Conservation (phyloP, 208 protist species). For the Histomonas meleagridis region DNA sequence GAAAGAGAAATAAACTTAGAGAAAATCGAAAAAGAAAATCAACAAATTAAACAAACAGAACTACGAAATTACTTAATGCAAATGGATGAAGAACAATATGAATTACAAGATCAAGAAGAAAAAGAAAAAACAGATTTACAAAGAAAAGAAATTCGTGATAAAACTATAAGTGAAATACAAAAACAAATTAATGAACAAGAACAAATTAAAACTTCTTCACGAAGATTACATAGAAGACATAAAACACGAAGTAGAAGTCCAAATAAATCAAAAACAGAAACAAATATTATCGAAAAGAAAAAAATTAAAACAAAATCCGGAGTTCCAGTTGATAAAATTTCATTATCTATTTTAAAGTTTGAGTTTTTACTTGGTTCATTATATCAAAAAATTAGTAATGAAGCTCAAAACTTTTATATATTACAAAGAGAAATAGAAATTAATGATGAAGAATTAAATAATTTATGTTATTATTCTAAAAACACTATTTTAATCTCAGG, state of each 20-base stretch:
- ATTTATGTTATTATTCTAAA: too few relatives aligned
- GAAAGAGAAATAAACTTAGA: background rate
- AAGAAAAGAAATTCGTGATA: slow-evolving; percentile 12
- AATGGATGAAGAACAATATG: slow-evolving; percentile 17
- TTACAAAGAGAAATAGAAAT: too few relatives aligned
- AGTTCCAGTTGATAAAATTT: background rate
- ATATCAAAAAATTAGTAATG: too few relatives aligned
- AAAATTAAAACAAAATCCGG: background rate
- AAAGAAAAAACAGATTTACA: background rate
- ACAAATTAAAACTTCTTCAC: background rate
- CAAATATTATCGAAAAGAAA: background rate
- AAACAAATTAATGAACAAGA: background rate
- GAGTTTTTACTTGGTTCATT: slow-evolving; percentile 1
- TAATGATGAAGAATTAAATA: too few relatives aligned
- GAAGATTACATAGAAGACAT: background rate
- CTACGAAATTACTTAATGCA: background rate
- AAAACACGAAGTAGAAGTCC: background rate
- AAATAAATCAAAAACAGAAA: background rate
- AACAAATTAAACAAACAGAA: background rate
- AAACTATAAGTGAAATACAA: background rate
- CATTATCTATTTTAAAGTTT: background rate
- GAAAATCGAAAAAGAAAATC: background rate
- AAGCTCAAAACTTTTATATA: too few relatives aligned
- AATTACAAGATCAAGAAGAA: background rate
- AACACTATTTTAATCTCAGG: too few relatives aligned